Evolutionary conservation across 768 basidiomycete genomes (phyloP).

Genomic region (Grammothele lineata): DNA sequence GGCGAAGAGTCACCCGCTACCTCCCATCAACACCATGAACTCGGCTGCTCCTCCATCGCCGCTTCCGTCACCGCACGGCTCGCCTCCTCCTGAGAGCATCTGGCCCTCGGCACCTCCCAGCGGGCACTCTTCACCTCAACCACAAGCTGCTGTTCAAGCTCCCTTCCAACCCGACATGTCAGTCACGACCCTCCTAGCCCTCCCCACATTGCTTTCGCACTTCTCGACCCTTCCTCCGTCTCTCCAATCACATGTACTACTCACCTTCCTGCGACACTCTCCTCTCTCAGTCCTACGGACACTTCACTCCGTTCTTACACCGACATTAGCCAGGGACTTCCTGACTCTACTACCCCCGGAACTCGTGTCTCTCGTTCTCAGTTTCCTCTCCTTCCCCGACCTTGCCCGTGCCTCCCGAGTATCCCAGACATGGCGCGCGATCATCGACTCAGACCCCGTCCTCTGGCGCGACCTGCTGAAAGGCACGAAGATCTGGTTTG

Average conservation of each 20-base stretch:
- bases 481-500: conserved; percentile 85
- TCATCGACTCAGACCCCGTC: conserved; percentile 86
- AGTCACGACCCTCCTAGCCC: conserved; percentile 78
- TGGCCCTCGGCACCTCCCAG: conserved; percentile 85
- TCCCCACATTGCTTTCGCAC: conserved; percentile 78
- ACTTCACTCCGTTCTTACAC: conserved; percentile 82
- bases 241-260: conserved; percentile 89
- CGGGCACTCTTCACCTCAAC: conserved; percentile 65
- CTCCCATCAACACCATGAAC: conserved; percentile 60
- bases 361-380: conserved; percentile 84
- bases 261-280: conserved; percentile 89
- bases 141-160: conserved; percentile 38
- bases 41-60: conserved; percentile 81
- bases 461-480: conserved; percentile 88
- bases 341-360: conserved; percentile 89
- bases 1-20: conserved; percentile 55
- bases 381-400: conserved; percentile 75
- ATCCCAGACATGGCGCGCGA: conserved; percentile 83
- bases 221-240: conserved; percentile 76
- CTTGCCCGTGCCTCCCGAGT: conserved; percentile 88
- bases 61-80: conserved; percentile 80
- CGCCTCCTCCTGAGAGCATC: conserved; percentile 68
- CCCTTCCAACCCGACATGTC: conserved; percentile 81
- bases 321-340: conserved; percentile 92
- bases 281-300: conserved; percentile 89